These are phyloP conservation scores for Macaranga tanarius DNA, from an alignment of 441 rosid species.

Conservation along the genomic window DNA sequence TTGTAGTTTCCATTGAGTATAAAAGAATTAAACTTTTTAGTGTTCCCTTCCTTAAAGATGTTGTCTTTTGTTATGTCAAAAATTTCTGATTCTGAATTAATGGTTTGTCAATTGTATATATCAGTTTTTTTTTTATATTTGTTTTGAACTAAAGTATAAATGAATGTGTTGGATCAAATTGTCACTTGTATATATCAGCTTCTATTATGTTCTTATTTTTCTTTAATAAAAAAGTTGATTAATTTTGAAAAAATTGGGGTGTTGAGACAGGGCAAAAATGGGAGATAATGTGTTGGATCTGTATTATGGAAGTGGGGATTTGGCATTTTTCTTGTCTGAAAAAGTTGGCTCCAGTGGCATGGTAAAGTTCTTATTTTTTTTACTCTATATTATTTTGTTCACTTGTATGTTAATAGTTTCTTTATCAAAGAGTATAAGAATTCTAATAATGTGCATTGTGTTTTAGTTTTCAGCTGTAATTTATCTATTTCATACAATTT, in stretches of 20 bases:
- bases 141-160: too few relatives aligned
- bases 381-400: neutral
- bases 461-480: neutral
- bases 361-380: slow-evolving; percentile 36
- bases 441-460: too few relatives aligned
- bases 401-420: neutral
- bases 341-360: slow-evolving; percentile 65
- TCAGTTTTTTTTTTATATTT: too few relatives aligned
- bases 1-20: too few relatives aligned
- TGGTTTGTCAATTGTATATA: too few relatives aligned
- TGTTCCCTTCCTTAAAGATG: neutral
- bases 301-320: slow-evolving; percentile 90
- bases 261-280: slow-evolving; percentile 1
- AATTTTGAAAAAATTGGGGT: neutral
- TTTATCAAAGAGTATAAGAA: too few relatives aligned
- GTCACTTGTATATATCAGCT: too few relatives aligned
- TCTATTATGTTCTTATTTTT: neutral
- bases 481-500: neutral
- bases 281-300: slow-evolving; percentile 75
- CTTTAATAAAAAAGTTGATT: neutral
- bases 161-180: too few relatives aligned
- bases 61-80: too few relatives aligned
- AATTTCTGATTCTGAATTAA: too few relatives aligned
- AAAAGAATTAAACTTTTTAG: neutral
- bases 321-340: slow-evolving; percentile 77